Conservation (phyloP, 805 yeast species). For the Myxozyma sirexii region DNA sequence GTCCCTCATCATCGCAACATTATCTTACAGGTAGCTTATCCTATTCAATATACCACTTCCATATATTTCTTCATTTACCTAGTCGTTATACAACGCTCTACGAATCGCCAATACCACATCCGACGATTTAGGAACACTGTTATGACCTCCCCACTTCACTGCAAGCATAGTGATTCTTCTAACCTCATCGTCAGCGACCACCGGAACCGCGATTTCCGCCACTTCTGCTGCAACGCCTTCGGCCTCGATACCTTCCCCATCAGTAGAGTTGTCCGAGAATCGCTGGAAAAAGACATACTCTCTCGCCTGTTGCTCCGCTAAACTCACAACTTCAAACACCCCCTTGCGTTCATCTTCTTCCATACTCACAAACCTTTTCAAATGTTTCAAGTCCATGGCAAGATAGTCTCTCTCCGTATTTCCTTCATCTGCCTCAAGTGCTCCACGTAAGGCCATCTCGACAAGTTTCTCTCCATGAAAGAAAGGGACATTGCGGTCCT, state of each 20-base stretch:
- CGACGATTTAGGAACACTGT: conserved; percentile 19
- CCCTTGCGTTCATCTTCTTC: conserved; percentile 16
- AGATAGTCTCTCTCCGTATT: neutral
- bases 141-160: conserved; percentile 28
- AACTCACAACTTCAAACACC: conserved; percentile 14
- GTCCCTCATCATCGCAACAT: neutral
- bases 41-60: neutral
- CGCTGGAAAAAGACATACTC: conserved; percentile 22
- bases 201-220: conserved; percentile 4
- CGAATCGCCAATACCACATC: conserved; percentile 26
- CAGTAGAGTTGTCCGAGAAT: neutral
- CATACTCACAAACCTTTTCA: conserved; percentile 11
- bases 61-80: neutral
- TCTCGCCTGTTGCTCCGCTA: conserved; percentile 12
- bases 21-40: neutral
- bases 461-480: conserved; percentile 25
- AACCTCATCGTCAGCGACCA: neutral
- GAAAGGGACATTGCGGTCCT: conserved; percentile 21
- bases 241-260: neutral
- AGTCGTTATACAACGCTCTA: conserved; percentile 9
- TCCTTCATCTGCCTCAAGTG: conserved; percentile 15
- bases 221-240: neutral
- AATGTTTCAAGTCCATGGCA: neutral
- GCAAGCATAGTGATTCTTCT: conserved; percentile 23
- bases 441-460: conserved; percentile 22